These are phyloP conservation scores for Ceratobasidium theobromae DNA, from an alignment of 1,284 basidiomycete species.

Conservation along the genomic window DNA sequence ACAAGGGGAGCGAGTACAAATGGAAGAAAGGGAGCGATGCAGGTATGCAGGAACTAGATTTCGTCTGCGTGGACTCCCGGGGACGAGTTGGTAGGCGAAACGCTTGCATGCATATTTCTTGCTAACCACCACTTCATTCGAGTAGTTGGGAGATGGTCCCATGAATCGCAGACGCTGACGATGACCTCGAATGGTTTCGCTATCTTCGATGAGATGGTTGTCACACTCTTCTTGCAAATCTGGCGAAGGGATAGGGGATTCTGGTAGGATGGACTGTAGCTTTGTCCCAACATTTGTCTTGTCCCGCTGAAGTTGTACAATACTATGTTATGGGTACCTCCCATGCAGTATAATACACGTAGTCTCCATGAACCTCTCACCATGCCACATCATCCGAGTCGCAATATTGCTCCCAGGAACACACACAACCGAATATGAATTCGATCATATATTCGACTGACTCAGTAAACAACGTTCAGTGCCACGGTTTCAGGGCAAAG, in stretches of 20 bases:
- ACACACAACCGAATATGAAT: not conserved
- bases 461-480: not conserved
- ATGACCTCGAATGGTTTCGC: conserved; percentile 26
- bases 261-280: conserved; percentile 19
- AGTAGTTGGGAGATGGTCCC: conserved; percentile 24
- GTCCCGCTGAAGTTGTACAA: not conserved
- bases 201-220: conserved; percentile 31
- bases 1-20: conserved; percentile 35
- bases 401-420: not conserved
- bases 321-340: not conserved
- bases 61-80: conserved; percentile 23
- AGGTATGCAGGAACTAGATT: conserved; percentile 34
- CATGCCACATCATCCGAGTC: not conserved
- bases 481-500: not conserved
- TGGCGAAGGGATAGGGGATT: conserved; percentile 27
- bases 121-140: conserved; percentile 6
- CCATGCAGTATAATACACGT: conserved; percentile 1
- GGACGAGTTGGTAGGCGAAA: conserved; percentile 19
- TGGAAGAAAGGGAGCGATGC: conserved; percentile 35
- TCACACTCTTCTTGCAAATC: conserved; percentile 31
- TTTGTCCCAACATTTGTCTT: not conserved
- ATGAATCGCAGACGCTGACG: conserved; percentile 18
- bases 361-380: not conserved
- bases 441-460: not conserved
- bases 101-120: not conserved